A percentile compares a stretch with the other conserved stretches of the same genome.
Conservation (phyloP, 805 yeast species). For the Kazachstania viticola region DNA sequence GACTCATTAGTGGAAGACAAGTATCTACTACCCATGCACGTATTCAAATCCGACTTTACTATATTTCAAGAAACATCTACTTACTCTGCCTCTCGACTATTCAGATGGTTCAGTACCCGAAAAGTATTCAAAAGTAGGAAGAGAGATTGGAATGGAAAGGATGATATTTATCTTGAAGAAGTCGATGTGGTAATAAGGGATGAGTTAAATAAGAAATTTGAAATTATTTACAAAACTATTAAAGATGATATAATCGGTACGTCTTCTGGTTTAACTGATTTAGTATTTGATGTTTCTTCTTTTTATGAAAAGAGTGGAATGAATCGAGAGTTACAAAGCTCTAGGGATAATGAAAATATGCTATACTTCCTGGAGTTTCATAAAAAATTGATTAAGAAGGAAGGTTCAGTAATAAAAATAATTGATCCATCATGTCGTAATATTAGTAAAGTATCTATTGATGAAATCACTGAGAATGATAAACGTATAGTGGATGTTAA, state of each 20-base stretch:
- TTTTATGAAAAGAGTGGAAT: slow-evolving; percentile 11
- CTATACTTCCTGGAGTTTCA: slow-evolving; percentile 12
- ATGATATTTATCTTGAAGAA: slow-evolving; percentile 11
- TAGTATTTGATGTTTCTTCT: slow-evolving; percentile 10
- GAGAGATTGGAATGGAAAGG: slow-evolving; percentile 4
- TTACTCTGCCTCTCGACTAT: neutral
- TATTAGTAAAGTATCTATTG: slow-evolving; percentile 7
- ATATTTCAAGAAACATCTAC: neutral
- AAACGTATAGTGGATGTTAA: slow-evolving; percentile 26
- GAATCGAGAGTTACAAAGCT: neutral
- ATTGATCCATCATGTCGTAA: slow-evolving; percentile 9
- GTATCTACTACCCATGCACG: slow-evolving; percentile 18
- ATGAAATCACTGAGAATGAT: slow-evolving; percentile 26
- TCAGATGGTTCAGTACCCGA: slow-evolving; percentile 11
- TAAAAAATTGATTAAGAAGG: slow-evolving; percentile 7
- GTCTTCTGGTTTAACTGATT: slow-evolving; percentile 15
- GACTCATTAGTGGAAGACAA: slow-evolving; percentile 23
- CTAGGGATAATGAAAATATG: slow-evolving; percentile 10
- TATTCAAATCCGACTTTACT: slow-evolving; percentile 11
- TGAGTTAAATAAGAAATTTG: slow-evolving; percentile 6
- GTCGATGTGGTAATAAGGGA: slow-evolving; percentile 8
- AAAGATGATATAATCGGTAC: slow-evolving; percentile 7
- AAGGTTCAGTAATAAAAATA: slow-evolving; percentile 13
- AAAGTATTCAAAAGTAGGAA: slow-evolving; percentile 7
- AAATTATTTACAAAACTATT: slow-evolving; percentile 5